phyloP scores from a whole-genome alignment of 768 basidiomycete genomes.

The Suillus subluteus region DNA sequence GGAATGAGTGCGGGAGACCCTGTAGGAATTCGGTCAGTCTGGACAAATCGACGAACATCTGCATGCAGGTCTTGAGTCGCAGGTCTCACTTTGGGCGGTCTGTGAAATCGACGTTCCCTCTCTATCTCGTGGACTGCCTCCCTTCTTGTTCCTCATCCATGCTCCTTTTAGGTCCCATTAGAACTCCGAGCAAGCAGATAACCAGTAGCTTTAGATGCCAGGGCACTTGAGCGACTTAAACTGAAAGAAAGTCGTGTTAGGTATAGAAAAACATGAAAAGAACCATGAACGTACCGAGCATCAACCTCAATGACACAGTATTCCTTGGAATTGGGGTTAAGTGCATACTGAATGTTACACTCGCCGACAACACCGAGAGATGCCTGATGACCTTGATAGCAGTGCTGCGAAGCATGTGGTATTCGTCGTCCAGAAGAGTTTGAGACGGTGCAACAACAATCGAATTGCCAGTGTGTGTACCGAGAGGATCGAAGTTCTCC shows the following conservation, averaged over 20 bases:
- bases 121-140: too few species aligned
- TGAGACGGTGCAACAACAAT: slow-evolving; percentile 99
- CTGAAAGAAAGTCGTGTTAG: slow-evolving; percentile 35
- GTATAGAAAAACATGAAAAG: slow-evolving; percentile 6
- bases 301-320: slow-evolving; percentile 99
- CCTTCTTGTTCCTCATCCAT: too few species aligned
- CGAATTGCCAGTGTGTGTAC: slow-evolving; percentile 98
- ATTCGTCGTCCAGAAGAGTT: slow-evolving; percentile 95
- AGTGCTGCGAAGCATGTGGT: slow-evolving; percentile 98
- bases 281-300: slow-evolving; percentile 58
- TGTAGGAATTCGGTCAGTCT: too few species aligned
- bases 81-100: too few species aligned
- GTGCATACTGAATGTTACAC: slow-evolving; percentile 98
- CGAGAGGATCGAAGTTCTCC: slow-evolving; percentile 99
- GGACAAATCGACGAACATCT: too few species aligned
- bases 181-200: slow-evolving; percentile 99
- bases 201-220: slow-evolving; percentile 98
- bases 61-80: too few species aligned
- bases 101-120: too few species aligned
- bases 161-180: too few species aligned
- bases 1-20: too few species aligned
- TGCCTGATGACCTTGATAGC: slow-evolving; percentile 95
- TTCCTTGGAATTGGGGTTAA: slow-evolving; percentile 90
- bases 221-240: slow-evolving; percentile 86
- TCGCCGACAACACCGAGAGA: slow-evolving; percentile 89